phyloP scores from a whole-genome alignment of 768 basidiomycete species.

The Suillus occidentalis region DNA sequence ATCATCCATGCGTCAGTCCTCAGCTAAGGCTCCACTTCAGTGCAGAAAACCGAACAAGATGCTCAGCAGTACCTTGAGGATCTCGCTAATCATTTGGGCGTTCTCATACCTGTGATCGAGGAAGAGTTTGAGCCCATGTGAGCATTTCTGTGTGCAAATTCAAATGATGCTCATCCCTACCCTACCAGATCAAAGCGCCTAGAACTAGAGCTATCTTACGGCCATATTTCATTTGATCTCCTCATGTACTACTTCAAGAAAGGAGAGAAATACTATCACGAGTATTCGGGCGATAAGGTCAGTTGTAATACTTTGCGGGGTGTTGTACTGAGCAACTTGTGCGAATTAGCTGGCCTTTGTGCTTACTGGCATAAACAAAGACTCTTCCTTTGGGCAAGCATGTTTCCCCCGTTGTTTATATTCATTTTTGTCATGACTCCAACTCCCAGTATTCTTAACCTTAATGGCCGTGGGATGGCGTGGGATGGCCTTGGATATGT shows the following conservation, averaged over 20 bases:
- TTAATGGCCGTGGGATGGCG: not conserved
- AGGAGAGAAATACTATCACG: conserved; percentile 8
- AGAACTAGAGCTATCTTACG: conserved; percentile 13
- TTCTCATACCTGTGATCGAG: conserved; percentile 14
- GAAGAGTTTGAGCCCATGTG: conserved; percentile 20
- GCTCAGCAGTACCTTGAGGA: conserved; percentile 11
- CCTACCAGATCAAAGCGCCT: conserved; percentile 17
- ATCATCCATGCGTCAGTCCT: too few species aligned
- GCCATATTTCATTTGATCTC: conserved; percentile 21
- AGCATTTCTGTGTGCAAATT: not conserved
- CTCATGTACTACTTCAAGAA: conserved; percentile 17
- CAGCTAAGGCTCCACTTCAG: not conserved
- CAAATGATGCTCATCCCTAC: not conserved
- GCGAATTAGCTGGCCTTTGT: not conserved
- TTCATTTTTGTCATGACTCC: not conserved
- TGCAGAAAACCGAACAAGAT: not conserved
- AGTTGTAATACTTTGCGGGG: too few species aligned
- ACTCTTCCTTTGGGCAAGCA: not conserved
- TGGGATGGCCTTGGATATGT: conserved; percentile 15
- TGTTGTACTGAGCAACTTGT: not conserved
- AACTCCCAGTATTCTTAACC: not conserved
- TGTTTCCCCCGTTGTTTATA: not conserved
- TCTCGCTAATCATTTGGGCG: conserved; percentile 11
- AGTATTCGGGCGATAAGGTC: not conserved
- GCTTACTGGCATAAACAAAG: not conserved